Evolutionary conservation across 257 asterid species (phyloP).

Genomic region (Solanum sitiens): DNA sequence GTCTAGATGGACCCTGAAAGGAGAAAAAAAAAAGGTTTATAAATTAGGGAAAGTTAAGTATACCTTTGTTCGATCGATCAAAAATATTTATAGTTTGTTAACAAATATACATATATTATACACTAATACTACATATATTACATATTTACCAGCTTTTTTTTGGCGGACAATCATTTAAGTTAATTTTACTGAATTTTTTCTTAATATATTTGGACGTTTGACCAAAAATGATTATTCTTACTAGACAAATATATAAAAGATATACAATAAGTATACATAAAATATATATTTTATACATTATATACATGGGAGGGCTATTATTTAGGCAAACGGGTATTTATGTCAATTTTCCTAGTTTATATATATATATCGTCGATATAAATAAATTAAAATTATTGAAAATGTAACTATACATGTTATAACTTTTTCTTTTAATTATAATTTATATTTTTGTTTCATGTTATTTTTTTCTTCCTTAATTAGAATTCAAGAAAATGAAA

Average conservation of each 20-base stretch:
- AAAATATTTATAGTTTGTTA: neutral
- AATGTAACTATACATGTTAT: neutral
- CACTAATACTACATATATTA: neutral
- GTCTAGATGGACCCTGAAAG: conserved; percentile 43
- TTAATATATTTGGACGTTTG: neutral
- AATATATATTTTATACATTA: neutral
- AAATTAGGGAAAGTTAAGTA: neutral
- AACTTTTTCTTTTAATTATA: neutral
- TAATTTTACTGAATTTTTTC: neutral
- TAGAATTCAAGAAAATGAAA: neutral
- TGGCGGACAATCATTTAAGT: neutral
- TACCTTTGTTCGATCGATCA: neutral
- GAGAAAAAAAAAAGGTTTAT: neutral
- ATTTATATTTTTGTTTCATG: neutral
- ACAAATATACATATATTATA: neutral
- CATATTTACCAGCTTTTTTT: neutral
- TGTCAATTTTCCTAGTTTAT: too few species aligned
- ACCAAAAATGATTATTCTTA: neutral
- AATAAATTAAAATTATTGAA: too few species aligned
- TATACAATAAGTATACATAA: neutral
- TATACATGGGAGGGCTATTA: neutral
- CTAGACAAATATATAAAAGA: neutral
- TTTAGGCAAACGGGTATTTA: neutral
- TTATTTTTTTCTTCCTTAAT: too few species aligned
- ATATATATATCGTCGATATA: too few species aligned